phyloP scores from a whole-genome alignment of 305 asterid genomes.

The Euphrasia arctica region DNA sequence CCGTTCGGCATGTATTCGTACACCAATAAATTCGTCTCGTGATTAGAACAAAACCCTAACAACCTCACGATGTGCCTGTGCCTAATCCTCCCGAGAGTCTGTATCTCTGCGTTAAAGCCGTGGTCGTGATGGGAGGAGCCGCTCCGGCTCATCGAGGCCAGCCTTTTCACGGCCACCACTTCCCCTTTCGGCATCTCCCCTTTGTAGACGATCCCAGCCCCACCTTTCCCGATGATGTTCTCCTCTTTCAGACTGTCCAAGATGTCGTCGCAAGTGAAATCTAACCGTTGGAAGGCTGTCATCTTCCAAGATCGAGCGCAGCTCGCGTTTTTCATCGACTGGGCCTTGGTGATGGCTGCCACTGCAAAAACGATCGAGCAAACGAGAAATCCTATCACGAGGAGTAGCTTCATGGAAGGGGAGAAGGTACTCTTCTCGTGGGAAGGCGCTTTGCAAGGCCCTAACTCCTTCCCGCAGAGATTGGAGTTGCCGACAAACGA shows the following conservation, averaged over 20 bases:
- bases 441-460: slow-evolving; percentile 70
- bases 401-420: slow-evolving; percentile 80
- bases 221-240: slow-evolving; percentile 93
- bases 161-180: slow-evolving; percentile 71
- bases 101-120: slow-evolving; percentile 93
- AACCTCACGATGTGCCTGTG: slow-evolving; percentile 86
- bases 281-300: slow-evolving; percentile 90
- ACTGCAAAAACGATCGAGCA: slow-evolving; percentile 84
- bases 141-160: slow-evolving; percentile 78
- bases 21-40: slow-evolving; percentile 81
- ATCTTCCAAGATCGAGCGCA: slow-evolving; percentile 93
- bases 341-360: slow-evolving; percentile 80
- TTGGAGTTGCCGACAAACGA: slow-evolving; percentile 77
- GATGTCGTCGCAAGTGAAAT: slow-evolving; percentile 79
- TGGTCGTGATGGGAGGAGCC: slow-evolving; percentile 82
- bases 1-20: slow-evolving; percentile 95
- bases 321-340: slow-evolving; percentile 69
- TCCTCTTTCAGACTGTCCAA: slow-evolving; percentile 79
- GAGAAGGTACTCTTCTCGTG: slow-evolving; percentile 59
- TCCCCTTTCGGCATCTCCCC: slow-evolving; percentile 73
- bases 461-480: slow-evolving; percentile 87
- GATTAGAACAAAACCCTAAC: slow-evolving; percentile 83
- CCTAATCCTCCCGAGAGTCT: slow-evolving; percentile 86
- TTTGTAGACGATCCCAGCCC: slow-evolving; percentile 91
- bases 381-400: slow-evolving; percentile 70